Evolutionary conservation across 2,329 filamentous ascomycete genomes (phyloP), one percentile per base, ranked within the genome.

Genomic region (Fusarium tricinctum): DNA sequence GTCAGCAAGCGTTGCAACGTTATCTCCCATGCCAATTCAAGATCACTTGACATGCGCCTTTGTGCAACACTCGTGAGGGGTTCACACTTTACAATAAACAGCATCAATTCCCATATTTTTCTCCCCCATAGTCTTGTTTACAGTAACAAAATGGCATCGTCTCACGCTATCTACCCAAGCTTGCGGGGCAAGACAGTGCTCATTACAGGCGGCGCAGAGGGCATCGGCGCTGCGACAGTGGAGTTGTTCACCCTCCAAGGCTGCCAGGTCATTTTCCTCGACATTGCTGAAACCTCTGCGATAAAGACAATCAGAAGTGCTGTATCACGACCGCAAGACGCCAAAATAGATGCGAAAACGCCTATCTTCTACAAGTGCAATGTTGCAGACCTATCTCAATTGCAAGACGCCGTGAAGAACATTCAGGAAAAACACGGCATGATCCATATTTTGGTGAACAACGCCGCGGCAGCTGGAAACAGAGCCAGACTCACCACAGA

Each of bases 391-490:
- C 58, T 84, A 5, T 65, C 72, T 2, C 54, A 69, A 38, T 69
- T 83, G 7, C 71, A 77, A 39, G 61, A 73, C 1, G 78, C 76
- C 17, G 78, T 81, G 2, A 72, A 74, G 15, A 68, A 72, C n/a
- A 75, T 77, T 5, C 55, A 81, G 1, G 63, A 70, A 3, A 56
- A 73, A 4, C 66, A 76, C 33, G 68, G 68, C 1, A 51, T 28
- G 72, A 85, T 97, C 73, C 91, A 97, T 78, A 91, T 96, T 68
- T 81, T 97, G 50, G 82, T 97, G 81, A 96, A 97, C 83, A 97
- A 96, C 77, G 93, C 93, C 19, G 93, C 92, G 0, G 65, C 62
- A 1, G 66, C 68, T 33, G 65, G 55, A 1, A 60, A 52, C 15
- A 70, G 63, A 6, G 68, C 76, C 26, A 69, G 76, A 20, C 73